Evolutionary conservation across 768 basidiomycete species (phyloP).

Genomic region (Kwoniella heveanensis): DNA sequence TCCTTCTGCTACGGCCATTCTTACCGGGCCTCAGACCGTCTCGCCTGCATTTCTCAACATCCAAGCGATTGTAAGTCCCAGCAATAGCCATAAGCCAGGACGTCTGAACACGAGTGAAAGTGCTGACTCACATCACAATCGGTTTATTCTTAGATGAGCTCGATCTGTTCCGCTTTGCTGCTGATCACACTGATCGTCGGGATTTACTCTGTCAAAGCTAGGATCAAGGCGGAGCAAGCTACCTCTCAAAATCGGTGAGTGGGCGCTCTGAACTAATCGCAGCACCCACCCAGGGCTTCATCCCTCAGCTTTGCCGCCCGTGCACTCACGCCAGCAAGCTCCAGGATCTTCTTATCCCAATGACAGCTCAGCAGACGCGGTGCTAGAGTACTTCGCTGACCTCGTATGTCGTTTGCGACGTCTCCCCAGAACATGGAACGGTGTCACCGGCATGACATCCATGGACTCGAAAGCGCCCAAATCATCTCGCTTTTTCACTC

Average conservation of each 20-base stretch:
- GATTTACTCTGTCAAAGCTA: conserved; percentile 29
- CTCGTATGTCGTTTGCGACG: too few species aligned
- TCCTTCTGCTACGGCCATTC: background rate
- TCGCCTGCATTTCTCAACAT: conserved; percentile 21
- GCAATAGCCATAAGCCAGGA: too few species aligned
- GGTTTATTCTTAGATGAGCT: conserved; percentile 46
- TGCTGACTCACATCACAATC: too few species aligned
- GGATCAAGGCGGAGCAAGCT: conserved; percentile 25
- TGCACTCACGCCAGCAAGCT: too few species aligned
- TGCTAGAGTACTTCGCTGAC: too few species aligned
- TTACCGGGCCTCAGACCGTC: conserved; percentile 7
- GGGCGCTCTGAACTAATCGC: too few species aligned
- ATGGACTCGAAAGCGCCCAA: conserved; percentile 21
- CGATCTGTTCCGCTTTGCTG: conserved; percentile 39
- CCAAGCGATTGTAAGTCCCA: conserved; percentile 36
- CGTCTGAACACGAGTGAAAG: too few species aligned
- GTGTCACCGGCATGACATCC: conserved; percentile 23
- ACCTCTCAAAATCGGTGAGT: conserved; percentile 29
- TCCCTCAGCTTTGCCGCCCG: too few species aligned
- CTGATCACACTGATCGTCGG: conserved; percentile 33
- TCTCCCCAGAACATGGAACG: conserved; percentile 45
- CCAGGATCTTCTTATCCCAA: too few species aligned
- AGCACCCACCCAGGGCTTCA: too few species aligned
- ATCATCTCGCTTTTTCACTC: conserved; percentile 21
- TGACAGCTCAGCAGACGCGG: too few species aligned